phyloP scores from a whole-genome alignment of 176 grass and related monocot species.

The Leersia perrieri region DNA sequence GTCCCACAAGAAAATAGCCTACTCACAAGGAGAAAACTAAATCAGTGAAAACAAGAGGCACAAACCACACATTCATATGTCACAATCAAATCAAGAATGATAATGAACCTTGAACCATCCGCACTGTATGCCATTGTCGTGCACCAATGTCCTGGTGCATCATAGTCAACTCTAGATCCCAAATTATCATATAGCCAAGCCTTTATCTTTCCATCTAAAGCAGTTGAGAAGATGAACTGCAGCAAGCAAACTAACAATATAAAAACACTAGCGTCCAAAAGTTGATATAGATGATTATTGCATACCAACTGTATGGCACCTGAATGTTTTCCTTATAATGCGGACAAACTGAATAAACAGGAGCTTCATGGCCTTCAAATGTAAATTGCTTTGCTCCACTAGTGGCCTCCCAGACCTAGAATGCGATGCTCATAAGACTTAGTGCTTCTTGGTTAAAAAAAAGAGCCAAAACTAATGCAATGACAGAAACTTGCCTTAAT shows the following conservation, averaged over 20 bases:
- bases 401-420: slow-evolving; percentile 93
- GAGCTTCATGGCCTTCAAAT: slow-evolving; percentile 97
- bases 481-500: slow-evolving; percentile 62
- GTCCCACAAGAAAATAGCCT: slow-evolving; percentile 99
- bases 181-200: slow-evolving; percentile 98
- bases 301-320: slow-evolving; percentile 37
- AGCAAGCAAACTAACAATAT: slow-evolving; percentile 9
- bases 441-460: slow-evolving; percentile 5
- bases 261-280: slow-evolving; percentile 18
- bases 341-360: slow-evolving; percentile 98
- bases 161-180: slow-evolving; percentile 99
- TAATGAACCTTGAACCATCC: slow-evolving; percentile 84
- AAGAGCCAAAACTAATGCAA: slow-evolving; percentile 13
- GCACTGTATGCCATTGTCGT: slow-evolving; percentile 99
- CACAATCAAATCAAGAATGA: slow-evolving; percentile 14
- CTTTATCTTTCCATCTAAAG: slow-evolving; percentile 99
- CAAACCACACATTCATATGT: not conserved
- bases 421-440: slow-evolving; percentile 24
- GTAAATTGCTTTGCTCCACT: slow-evolving; percentile 72
- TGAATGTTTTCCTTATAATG: slow-evolving; percentile 98
- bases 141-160: slow-evolving; percentile 98
- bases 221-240: slow-evolving; percentile 98
- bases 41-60: slow-evolving; percentile 10
- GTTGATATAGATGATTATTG: not conserved
- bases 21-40: not conserved